phyloP scores from a whole-genome alignment of 2,329 filamentous ascomycete species.

The Aspergillus sp. region DNA sequence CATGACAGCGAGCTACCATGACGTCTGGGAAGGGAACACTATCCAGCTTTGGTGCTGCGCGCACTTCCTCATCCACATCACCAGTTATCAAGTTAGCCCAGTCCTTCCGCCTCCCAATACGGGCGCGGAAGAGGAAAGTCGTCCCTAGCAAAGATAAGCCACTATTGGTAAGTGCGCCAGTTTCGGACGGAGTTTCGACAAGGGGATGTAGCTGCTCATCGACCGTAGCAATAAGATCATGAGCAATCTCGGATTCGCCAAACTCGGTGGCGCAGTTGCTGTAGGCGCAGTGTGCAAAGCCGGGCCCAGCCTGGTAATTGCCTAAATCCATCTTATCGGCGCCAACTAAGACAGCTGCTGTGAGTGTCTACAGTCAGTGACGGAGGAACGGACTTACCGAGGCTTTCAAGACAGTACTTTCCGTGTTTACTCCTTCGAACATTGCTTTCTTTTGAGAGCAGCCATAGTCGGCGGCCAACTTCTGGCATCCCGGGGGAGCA shows the following conservation, averaged over 20 bases:
- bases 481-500: neutral
- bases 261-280: neutral
- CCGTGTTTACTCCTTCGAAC: neutral
- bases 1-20: neutral
- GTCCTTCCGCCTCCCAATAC: neutral
- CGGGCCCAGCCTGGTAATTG: neutral
- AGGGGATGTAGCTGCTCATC: neutral
- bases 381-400: too few species aligned
- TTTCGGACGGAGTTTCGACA: neutral
- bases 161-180: neutral
- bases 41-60: neutral
- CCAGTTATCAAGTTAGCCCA: neutral
- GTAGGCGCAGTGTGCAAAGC: neutral
- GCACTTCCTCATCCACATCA: neutral
- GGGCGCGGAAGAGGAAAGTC: neutral
- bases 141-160: neutral
- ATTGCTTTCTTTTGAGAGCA: neutral
- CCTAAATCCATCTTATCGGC: neutral
- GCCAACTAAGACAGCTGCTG: neutral
- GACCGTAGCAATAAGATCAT: neutral
- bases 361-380: too few species aligned
- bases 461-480: neutral
- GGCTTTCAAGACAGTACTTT: neutral
- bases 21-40: neutral
- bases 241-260: neutral